Percentiles rank a stretch among this genome's conserved stretches.
phyloP scores from a whole-genome alignment of 164 flowering plant genomes.

The Berberis vulgaris region DNA sequence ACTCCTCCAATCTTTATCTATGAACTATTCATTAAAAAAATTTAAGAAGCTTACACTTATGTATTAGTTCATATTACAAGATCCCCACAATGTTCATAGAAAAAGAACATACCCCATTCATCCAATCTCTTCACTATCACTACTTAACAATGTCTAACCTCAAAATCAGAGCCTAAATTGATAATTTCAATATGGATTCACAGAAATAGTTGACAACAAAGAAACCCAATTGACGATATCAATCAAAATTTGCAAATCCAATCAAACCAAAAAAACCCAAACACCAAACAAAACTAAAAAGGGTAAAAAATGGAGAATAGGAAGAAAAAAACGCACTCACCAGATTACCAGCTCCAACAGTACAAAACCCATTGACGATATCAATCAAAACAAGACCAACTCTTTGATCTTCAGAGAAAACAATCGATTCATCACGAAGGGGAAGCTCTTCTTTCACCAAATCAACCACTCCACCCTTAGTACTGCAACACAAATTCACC shows the following conservation, averaged over 20 bases:
- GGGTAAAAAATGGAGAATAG: not conserved
- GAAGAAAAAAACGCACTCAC: conserved; percentile 7
- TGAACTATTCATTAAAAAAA: no score
- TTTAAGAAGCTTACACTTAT: no score
- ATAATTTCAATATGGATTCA: no score
- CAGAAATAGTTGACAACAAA: no score
- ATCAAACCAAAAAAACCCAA: not conserved
- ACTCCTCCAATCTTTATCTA: no score
- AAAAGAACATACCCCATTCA: no score
- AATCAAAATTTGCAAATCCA: not conserved
- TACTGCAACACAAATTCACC: conserved; percentile 17
- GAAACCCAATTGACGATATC: no score
- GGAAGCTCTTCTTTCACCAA: conserved; percentile 43
- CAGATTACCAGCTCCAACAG: conserved; percentile 64
- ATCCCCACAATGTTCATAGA: no score
- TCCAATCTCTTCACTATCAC: no score
- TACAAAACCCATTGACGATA: conserved; percentile 60
- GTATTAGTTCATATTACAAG: no score
- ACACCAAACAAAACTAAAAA: not conserved
- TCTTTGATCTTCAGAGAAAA: conserved; percentile 20
- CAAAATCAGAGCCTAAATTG: no score
- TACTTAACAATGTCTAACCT: no score
- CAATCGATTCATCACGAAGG: conserved; percentile 33
- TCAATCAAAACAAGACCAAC: conserved; percentile 57
- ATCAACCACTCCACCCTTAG: conserved; percentile 11